Percentiles rank a stretch among this genome's conserved stretches.
Conservation (phyloP, 2,329 filamentous ascomycete species). For the Aquanectria penicillioides region DNA sequence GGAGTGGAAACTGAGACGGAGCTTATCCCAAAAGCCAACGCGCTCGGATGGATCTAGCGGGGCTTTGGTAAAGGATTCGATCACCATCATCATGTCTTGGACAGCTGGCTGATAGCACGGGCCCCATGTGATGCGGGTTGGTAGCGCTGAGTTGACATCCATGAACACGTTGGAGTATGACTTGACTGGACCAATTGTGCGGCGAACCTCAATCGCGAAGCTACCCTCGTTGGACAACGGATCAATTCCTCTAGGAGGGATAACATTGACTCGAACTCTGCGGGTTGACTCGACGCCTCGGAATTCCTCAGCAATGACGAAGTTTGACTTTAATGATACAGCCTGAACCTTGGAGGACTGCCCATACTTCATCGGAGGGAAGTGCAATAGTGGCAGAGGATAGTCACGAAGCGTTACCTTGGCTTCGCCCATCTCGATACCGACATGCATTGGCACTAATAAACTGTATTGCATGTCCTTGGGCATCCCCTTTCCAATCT, state of each 20-base stretch:
- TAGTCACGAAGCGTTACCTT: constrained; percentile 91
- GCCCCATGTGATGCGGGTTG: constrained; percentile 95
- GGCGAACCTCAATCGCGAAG: constrained; percentile 86
- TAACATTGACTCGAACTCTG: constrained; percentile 83
- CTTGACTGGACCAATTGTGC: constrained; percentile 94
- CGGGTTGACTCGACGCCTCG: constrained; percentile 82
- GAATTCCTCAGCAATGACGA: constrained; percentile 95
- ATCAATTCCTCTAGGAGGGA: constrained; percentile 73
- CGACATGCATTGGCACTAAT: constrained; percentile 88
- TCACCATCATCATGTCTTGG: constrained; percentile 99
- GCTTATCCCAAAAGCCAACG: constrained; percentile 99
- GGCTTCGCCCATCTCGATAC: constrained; percentile 90
- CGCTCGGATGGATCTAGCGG: constrained; percentile 92
- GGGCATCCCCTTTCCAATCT: constrained; percentile 97
- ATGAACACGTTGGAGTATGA: constrained; percentile 93
- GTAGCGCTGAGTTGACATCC: constrained; percentile 91
- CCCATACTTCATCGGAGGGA: constrained; percentile 81
- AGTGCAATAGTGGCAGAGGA: constrained; percentile 89
- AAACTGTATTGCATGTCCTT: constrained; percentile 90
- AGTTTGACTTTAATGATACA: constrained; percentile 86
- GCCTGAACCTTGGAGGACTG: constrained; percentile 85
- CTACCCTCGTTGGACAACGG: constrained; percentile 68
- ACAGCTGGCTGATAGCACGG: constrained; percentile 98
- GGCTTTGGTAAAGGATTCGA: constrained; percentile 97
- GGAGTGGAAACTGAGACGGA: constrained; percentile 92